Base-by-base conservation (phyloP, 495 filamentous ascomycete species). In the Cercophora sp. region DNA sequence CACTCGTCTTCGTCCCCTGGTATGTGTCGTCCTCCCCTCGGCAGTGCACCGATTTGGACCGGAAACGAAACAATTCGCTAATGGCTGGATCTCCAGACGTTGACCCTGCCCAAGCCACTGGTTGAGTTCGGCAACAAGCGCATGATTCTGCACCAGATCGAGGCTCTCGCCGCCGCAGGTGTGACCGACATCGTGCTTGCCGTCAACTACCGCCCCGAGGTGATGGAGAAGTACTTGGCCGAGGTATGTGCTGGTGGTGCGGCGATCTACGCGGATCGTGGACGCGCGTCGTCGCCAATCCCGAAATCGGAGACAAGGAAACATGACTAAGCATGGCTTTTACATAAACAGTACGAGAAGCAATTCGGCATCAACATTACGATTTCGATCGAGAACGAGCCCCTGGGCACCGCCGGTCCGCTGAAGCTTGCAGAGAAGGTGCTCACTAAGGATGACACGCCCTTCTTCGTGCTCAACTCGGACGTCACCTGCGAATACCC, bases 391-490 rank as follows among this genome's bases (percentile, higher is more conserved):
- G 93, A 98, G 75, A 82, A 82, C 50, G 93, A 98, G 69, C 93
- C 93, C 42, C 82, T 98, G 29, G 93, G 94, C 62, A 98, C 93
- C 37, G 93, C 93, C 55, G 93, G 93, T 51, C 93, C 93, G 24
- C 79, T 98, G 53, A 98, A 97, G 77, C 83, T 98, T 42, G 93
- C 93, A 44, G 93, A 97, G 76, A 82, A 88, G 64, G 91, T 91
- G 60, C 81, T 98, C 44, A 88, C 80, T 54, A 97, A 97, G 70
- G 91, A 96, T 64, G 85, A 96, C 68, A 72, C 82, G 10, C 93
- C 93, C 36, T 97, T 97, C 78, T 97, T 99, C 72, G 93, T 99
- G n/a, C 82, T 99, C 52, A 97, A 97, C 78, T 95, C 91, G 26
- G 93, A 97, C 67, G 82, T 99, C 61, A 97, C 94, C 69, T 97